Evolutionary conservation across 768 basidiomycete species (phyloP).

Genomic region (Rhodotorula sphaerocarpa): DNA sequence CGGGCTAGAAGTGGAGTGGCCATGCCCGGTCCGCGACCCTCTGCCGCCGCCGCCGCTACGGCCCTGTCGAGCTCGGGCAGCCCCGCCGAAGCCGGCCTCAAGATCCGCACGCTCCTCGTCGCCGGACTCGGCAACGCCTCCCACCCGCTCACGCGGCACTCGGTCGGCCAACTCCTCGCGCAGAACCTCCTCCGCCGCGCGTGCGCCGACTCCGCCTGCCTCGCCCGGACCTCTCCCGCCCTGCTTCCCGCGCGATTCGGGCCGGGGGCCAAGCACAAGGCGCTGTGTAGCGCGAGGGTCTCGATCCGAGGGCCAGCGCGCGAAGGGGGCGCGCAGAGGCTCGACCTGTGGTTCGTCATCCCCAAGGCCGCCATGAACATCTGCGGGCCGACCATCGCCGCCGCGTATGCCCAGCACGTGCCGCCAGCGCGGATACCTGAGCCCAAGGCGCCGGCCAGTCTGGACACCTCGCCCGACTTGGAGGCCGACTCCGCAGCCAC

Average conservation of each 20-base stretch:
- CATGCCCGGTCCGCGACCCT: too few relatives aligned
- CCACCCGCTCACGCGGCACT: constrained; percentile 28
- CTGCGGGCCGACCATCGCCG: constrained; percentile 5
- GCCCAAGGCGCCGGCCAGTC: background rate
- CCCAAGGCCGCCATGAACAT: constrained; percentile 30
- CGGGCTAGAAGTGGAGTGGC: too few relatives aligned
- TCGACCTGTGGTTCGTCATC: constrained; percentile 25
- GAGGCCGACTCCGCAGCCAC: background rate
- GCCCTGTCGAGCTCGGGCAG: too few relatives aligned
- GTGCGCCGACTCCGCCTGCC: background rate
- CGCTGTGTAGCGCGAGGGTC: constrained; percentile 3
- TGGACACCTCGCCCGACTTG: background rate
- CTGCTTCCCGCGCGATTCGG: background rate
- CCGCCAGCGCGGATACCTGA: background rate
- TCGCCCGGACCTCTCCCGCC: constrained; percentile 9
- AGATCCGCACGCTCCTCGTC: too few relatives aligned
- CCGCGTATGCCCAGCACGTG: background rate
- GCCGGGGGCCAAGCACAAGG: background rate
- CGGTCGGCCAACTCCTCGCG: constrained; percentile 28
- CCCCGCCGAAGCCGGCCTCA: too few relatives aligned
- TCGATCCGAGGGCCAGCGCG: too few relatives aligned
- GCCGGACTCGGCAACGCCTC: constrained; percentile 34
- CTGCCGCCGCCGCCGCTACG: too few relatives aligned
- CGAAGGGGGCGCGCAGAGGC: too few relatives aligned
- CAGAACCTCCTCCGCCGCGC: constrained; percentile 20